A percentile compares a stretch with the other conserved stretches of the same genome.
These are phyloP conservation scores for Tolypocladium album DNA, from an alignment of 2,329 filamentous ascomycete genomes.

Conservation along the genomic window DNA sequence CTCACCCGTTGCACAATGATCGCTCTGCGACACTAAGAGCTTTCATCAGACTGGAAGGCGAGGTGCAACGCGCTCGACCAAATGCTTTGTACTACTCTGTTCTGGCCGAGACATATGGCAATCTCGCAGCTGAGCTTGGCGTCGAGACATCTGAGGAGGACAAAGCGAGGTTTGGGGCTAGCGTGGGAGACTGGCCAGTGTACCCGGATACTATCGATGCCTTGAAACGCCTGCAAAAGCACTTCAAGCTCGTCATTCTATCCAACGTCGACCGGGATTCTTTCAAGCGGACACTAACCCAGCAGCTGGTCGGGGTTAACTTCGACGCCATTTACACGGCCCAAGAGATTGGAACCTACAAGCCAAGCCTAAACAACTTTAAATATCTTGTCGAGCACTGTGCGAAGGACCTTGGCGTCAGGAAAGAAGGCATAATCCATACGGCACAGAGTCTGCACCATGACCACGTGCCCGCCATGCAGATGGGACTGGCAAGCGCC, in stretches of 20 bases:
- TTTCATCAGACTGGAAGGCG: constrained; percentile 42
- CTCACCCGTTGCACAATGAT: constrained; percentile 23
- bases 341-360: constrained; percentile 61
- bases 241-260: constrained; percentile 49
- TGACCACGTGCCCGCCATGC: constrained; percentile 55
- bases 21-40: constrained; percentile 27
- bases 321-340: constrained; percentile 60
- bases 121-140: constrained; percentile 17
- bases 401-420: constrained; percentile 40
- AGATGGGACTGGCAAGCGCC: constrained; percentile 46
- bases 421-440: constrained; percentile 45
- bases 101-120: constrained; percentile 33
- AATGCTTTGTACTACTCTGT: constrained; percentile 21
- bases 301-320: constrained; percentile 32
- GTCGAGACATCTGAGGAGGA: constrained; percentile 21
- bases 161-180: constrained; percentile 22
- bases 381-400: constrained; percentile 49
- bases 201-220: constrained; percentile 48
- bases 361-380: constrained; percentile 56
- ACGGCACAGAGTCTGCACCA: constrained; percentile 57
- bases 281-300: constrained; percentile 13
- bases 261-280: constrained; percentile 44
- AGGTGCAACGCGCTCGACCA: constrained; percentile 44
- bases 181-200: constrained; percentile 42
- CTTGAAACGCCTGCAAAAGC: constrained; percentile 33